Evolutionary conservation across 371 early-diverging fungal species (phyloP).

Genomic region (Nematocida sp.): DNA sequence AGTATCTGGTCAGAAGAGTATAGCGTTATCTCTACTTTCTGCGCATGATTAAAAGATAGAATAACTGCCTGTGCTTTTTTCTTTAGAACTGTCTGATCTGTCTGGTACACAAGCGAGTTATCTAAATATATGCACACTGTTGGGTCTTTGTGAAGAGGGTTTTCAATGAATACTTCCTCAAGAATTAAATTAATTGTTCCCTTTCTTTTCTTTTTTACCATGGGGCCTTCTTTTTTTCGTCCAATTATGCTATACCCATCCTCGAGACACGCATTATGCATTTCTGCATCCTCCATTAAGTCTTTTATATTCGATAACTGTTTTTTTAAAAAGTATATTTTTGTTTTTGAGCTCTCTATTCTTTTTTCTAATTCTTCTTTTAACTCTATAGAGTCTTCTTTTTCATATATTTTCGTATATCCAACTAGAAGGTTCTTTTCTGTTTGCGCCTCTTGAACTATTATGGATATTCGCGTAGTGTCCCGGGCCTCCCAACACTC

Average conservation of each 20-base stretch:
- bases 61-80: conserved; percentile 7
- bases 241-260: conserved; percentile 18
- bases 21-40: conserved; percentile 15
- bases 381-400: conserved; percentile 6
- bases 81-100: background rate
- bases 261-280: background rate
- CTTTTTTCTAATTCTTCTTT: conserved; percentile 1
- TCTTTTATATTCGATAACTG: conserved; percentile 21
- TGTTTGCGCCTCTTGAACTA: conserved; percentile 32
- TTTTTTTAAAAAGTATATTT: conserved; percentile 52
- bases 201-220: background rate
- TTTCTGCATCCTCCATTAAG: conserved; percentile 4
- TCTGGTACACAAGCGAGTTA: background rate
- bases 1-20: conserved; percentile 1
- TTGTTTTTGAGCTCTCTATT: conserved; percentile 32
- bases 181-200: conserved; percentile 23
- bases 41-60: conserved; percentile 9
- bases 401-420: conserved; percentile 39
- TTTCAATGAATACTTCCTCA: background rate
- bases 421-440: conserved; percentile 58
- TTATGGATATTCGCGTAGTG: conserved; percentile 13
- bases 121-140: conserved; percentile 22
- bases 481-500: conserved; percentile 51
- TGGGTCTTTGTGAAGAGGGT: conserved; percentile 38
- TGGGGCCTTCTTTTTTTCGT: background rate